Evolutionary conservation across 2,329 filamentous ascomycete species (phyloP), one percentile per base, ranked within the genome.

Genomic region (Aureobasidium zeae): DNA sequence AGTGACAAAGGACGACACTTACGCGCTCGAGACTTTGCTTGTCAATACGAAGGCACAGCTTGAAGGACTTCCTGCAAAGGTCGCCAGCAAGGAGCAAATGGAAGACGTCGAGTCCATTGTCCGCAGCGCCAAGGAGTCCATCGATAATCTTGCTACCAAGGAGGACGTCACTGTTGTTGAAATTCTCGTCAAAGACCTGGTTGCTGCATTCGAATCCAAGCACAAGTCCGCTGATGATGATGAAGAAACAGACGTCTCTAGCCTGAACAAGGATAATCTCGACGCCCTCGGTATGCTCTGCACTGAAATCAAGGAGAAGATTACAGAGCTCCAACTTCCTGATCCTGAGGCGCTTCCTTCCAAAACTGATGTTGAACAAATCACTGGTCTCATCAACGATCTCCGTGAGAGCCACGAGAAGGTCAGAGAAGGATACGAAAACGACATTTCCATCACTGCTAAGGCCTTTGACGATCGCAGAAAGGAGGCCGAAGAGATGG

Each of bases 21-120:
- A 89, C 49, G 86, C 86, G 9, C 88, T 96, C 47, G 89, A 95
- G 62, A 93, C 83, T 0, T 79, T 96, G 36, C 72, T 96, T 10
- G 79, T 83, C 30, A 94, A 94, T 59, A 88, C 87, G 22, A 95
- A 95, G 60, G 79, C 81, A 4, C 84, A 84, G 34, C 69, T 96
- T 8, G 89, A 95, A 47, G 87, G 94, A 47, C 75, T 94, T 37
- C 74, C 78, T 3, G 82, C 87, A 24, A 78, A 83, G 46, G 69
- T 77, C 2, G 78, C 87, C 8, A 75, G 68, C 22, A 72, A 74
- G 31, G 73, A 78, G 45, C 72, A 79, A 29, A 56, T 80, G n/a
- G 72, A 74, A 35, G 64, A 70, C 8, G 60, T 81, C 1, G 84
- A 91, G 55, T 69, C 73, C 1, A 69, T 89, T 3, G 70, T 93